phyloP scores from a whole-genome alignment of 345 rosid genomes.

The Citrus mangshanensis region DNA sequence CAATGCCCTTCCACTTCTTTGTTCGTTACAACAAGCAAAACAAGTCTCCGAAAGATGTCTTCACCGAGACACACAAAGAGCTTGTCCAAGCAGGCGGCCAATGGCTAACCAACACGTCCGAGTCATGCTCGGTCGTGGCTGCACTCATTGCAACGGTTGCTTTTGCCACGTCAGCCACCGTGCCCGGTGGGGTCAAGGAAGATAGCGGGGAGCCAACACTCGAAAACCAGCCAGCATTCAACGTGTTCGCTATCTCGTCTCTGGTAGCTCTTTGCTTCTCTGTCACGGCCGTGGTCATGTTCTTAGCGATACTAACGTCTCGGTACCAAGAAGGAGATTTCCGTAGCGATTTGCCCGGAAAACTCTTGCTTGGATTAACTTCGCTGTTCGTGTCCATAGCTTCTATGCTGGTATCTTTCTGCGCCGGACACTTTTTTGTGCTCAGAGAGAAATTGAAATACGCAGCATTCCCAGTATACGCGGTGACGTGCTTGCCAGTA shows the following conservation, averaged over 20 bases:
- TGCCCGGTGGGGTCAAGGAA: constrained; percentile 33
- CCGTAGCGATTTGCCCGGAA: constrained; percentile 26
- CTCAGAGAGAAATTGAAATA: constrained; percentile 33
- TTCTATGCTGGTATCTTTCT: constrained; percentile 39
- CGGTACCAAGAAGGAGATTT: constrained; percentile 41
- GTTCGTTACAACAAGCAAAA: constrained; percentile 23
- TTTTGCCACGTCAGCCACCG: constrained; percentile 42
- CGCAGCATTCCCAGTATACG: constrained; percentile 41
- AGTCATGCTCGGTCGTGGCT: constrained; percentile 54
- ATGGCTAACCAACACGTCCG: constrained; percentile 48
- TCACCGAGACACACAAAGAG: constrained; percentile 28
- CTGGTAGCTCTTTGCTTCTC: constrained; percentile 41
- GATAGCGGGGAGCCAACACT: constrained; percentile 29
- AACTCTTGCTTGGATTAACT: constrained; percentile 37
- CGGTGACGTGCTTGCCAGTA: constrained; percentile 46
- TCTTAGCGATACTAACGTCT: constrained; percentile 43
- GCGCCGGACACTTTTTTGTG: constrained; percentile 54
- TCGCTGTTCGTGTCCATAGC: constrained; percentile 42
- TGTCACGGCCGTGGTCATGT: constrained; percentile 29
- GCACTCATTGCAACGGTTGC: constrained; percentile 57
- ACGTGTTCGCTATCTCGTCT: constrained; percentile 36
- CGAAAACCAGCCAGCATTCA: constrained; percentile 30
- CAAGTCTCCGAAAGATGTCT: constrained; percentile 34
- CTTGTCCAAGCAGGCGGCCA: constrained; percentile 38
- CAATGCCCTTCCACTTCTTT: constrained; percentile 38